Base-by-base conservation (phyloP, 129 eudicot species). In the Pseudognaphalium luteoalbum region DNA sequence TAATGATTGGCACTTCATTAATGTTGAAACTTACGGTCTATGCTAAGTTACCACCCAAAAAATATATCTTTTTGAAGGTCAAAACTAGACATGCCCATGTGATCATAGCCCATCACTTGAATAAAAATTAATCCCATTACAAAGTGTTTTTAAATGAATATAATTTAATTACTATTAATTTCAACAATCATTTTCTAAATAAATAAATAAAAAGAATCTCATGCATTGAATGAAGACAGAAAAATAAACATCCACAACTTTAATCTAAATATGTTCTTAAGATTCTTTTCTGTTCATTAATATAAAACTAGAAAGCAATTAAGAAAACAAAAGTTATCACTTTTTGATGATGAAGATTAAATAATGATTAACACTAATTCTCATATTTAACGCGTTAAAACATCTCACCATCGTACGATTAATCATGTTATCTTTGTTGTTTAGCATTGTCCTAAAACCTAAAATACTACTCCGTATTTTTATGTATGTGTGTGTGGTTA, bases 41-140 rank as follows among this genome's bases (percentile, higher is more conserved):
- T 56, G 70, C 80, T 70, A 66, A 22, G 66, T 70, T 66, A 59
- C 21, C 75, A 35, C 78, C 29, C 2, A 52, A 57, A 29, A 50
- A 72, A 41, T n/a, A 39, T 66, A 70, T 73, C 75, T 56, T 41
- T 73, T 72, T 73, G 39, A 74, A 80, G 70, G 83, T 80, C 76
- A 80, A 80, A 57, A 58, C 75, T 19, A 80, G 75, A 80, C 83
- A 80, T 80, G 75, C 79, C 80, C 83, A 80, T 80, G 83, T 80
- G 83, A 80, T 68, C 71, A 30, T 64, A 52, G 76, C 80, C 79
- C 83, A 67, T 80, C 63, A 67, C 75, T 58, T 57, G 62, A 68
- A 73, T 66, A 66, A 66, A 72, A 30, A 80, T 66, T 80, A 80
- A 73, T 61, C 75, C 54, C 71, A 74, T 66, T 42, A 66, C 75